phyloP scores from a whole-genome alignment of 73 alveolate species.

The Durusdinium trenchii region DNA sequence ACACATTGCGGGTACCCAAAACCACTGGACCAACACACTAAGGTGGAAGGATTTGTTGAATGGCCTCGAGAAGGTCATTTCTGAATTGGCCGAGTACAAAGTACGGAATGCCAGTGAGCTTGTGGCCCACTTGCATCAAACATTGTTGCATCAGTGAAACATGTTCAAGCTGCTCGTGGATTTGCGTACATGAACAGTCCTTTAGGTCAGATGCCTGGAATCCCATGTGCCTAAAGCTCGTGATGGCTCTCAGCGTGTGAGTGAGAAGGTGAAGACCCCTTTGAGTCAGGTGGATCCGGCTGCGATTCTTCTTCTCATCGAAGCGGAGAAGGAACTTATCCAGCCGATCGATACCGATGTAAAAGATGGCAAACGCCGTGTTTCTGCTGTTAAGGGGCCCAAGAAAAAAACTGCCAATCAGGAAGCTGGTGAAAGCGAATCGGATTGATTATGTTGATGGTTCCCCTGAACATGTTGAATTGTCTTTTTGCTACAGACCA shows the following conservation, averaged over 20 bases:
- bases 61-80: neutral
- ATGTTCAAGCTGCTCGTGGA: no score
- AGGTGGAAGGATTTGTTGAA: conserved; percentile 4
- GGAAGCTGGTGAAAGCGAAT: no score
- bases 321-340: neutral
- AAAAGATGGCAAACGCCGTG: conserved; percentile 14
- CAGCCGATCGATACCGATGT: neutral
- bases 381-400: neutral
- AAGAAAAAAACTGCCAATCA: neutral
- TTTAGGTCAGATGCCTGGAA: neutral
- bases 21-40: no score
- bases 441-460: no score
- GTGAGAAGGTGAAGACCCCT: neutral
- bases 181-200: no score
- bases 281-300: neutral
- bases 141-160: no score
- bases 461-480: no score
- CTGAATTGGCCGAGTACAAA: neutral
- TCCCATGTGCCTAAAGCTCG: neutral
- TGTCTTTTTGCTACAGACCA: no score
- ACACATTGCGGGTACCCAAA: no score
- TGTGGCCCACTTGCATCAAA: neutral
- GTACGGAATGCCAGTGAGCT: neutral
- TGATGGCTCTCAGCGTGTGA: neutral
- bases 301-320: neutral